Evolutionary conservation across 2,329 filamentous ascomycete species (phyloP).

Genomic region (Nemania serpens): DNA sequence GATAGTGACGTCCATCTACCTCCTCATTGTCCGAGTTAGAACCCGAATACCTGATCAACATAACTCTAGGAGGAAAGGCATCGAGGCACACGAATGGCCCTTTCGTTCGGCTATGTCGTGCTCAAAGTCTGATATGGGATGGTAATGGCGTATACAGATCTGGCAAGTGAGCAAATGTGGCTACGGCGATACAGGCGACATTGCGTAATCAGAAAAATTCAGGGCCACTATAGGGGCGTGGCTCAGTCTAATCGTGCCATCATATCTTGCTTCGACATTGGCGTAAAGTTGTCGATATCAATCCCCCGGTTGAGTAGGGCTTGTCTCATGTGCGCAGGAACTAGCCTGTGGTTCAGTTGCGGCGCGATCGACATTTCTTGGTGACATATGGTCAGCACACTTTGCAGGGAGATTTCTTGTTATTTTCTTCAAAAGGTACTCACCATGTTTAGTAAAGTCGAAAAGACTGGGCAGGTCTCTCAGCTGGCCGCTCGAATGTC

Average conservation of each 20-base stretch:
- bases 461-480: conserved; percentile 88
- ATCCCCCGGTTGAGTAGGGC: conserved; percentile 77
- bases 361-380: conserved; percentile 95
- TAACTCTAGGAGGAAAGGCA: conserved; percentile 32
- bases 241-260: conserved; percentile 93
- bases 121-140: conserved; percentile 30
- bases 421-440: conserved; percentile 39
- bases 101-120: conserved; percentile 19
- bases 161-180: conserved; percentile 40
- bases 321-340: conserved; percentile 80
- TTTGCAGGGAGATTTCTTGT: not conserved
- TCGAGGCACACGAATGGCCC: conserved; percentile 29
- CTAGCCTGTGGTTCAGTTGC: conserved; percentile 82
- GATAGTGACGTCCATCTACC: conserved; percentile 33
- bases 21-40: conserved; percentile 31
- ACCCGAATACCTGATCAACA: conserved; percentile 33
- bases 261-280: conserved; percentile 93
- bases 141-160: conserved; percentile 36
- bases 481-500: conserved; percentile 78
- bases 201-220: conserved; percentile 36
- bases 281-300: conserved; percentile 92
- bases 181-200: conserved; percentile 41
- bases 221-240: conserved; percentile 33
- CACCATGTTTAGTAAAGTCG: conserved; percentile 93
- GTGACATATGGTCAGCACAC: conserved; percentile 32